A percentile compares a stretch with the other conserved stretches of the same genome.
Evolutionary conservation across 2,329 filamentous ascomycete species (phyloP).

Genomic region (Blastomyces gilchristii): DNA sequence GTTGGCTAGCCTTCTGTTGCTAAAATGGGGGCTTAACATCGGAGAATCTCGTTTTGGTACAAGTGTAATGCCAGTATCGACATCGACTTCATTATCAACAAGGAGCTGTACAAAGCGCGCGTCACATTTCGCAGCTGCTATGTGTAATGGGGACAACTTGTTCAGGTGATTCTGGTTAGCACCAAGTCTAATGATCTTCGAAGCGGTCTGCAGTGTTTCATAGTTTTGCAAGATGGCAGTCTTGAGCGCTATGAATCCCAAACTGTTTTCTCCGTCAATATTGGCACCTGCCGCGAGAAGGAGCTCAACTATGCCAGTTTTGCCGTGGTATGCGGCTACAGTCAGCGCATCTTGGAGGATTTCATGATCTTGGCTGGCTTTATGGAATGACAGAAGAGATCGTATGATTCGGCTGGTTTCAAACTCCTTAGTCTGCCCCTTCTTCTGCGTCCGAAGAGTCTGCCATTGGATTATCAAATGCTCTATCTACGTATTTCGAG

Average conservation of each 20-base stretch:
- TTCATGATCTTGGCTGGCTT: neutral
- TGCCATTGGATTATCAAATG: neutral
- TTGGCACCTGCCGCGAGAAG: neutral
- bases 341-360: neutral
- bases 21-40: neutral
- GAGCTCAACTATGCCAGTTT: neutral
- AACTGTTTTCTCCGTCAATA: neutral
- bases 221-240: neutral
- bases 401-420: neutral
- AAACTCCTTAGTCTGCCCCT: neutral
- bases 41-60: neutral
- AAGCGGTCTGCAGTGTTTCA: neutral
- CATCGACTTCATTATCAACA: neutral
- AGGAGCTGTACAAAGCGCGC: neutral
- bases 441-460: neutral
- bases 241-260: neutral
- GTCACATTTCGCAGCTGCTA: neutral
- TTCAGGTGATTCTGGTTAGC: neutral
- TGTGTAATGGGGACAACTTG: constrained; percentile 7
- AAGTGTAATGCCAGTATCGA: neutral
- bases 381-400: neutral
- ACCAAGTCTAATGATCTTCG: neutral
- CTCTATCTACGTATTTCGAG: neutral
- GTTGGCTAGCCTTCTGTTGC: too few relatives aligned
- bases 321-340: neutral